Base-by-base conservation (phyloP, 2,329 filamentous ascomycete species). In the Botryotinia calthae region DNA sequence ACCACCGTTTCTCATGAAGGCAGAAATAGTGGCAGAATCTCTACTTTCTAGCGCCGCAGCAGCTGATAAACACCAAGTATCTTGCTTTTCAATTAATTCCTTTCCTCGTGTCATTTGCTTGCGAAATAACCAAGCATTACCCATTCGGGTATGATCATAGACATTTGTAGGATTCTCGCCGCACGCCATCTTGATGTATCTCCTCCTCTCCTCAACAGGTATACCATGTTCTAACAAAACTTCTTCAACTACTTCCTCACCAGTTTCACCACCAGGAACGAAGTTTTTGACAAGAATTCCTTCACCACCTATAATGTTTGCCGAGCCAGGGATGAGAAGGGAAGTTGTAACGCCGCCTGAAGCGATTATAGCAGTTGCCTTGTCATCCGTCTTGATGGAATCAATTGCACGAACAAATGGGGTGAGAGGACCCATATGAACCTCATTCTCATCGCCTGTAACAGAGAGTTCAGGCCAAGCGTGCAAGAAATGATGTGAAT, bases 151-250 rank as follows among this genome's bases (percentile, higher is more conserved):
- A 66, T 84, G 82, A 7, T 77, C 77, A 74, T 84, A 84, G 1
- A 80, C 73, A 0, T 73, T 48, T 72, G 81, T 82, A n/a, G 83
- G 83, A 73, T 85, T 85, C 76, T 85, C 84, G 14, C 84, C 84
- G 74, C 83, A 83, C 1, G 84, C 84, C 81, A 85, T 83, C 76
- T 85, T 85, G 79, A 85, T 82, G 74, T 84, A 84, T 44, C 79
- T 73, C 62, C 78, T 74, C 65, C 82, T 79, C 42, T 82, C 78
- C 14, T 74, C 72, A 20, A 74, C 37, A 1, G 81, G 79, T 10
- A 84, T 72, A 8, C 82, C 82, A 70, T 82, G 79, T 77, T 84
- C 84, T 22, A 85, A 78, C 16, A 84, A 76, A 63, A 85, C 76
- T 65, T 84, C 83, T 73, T 83, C 82, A 18, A 84, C 81, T 16